Base-by-base conservation (phyloP, 441 rosid species). In the Dalechampia spathulata region DNA sequence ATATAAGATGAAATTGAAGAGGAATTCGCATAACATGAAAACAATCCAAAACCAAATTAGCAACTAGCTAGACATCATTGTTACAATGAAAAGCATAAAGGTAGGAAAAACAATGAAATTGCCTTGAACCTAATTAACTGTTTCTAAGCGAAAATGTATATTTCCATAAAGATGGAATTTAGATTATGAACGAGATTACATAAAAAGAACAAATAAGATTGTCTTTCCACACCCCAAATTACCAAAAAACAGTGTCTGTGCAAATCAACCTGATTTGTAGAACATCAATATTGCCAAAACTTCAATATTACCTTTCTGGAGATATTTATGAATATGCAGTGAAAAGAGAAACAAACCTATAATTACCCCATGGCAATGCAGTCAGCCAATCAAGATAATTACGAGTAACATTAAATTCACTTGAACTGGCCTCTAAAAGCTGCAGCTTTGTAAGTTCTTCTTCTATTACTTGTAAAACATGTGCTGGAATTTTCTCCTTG, bases 311-410 rank as follows among this genome's bases (percentile, higher is more conserved):
- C 27, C 14, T 19, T 22, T 45, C 41, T 14, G 20, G 21, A 47
- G 34, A 44, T 45, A 61, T 57, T 40, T 22, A 52, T n/a, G 28
- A 48, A 10, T 19, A 36, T 40, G 34, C 6, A 48, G 67, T 36
- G 43, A 36, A 62, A 63, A 36, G 41, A 74, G 71, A 38, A 61
- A 46, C 67, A 32, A 49, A 90, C 99, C 99, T 93, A 74, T 75
- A 79, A 60, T 80, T 82, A 66, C 97, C 97, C 96, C 96, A 93
- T 21, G 99, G 99, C 66, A 92, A 71, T 0, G 76, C 83, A 20
- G 99, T 94, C 77, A 90, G 70, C 99, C 99, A 94, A 82, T 94
- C 97, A 68, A 93, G 81, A 75, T 89, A 83, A 67, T 81, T 85
- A 67, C 81, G 78, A 49, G 95, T 87, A 53, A 94, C 99, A 64